A percentile compares a stretch with the other conserved stretches of the same genome.
Evolutionary conservation across 2,329 filamentous ascomycete genomes (phyloP).

Genomic region (Epichloe gansuensis): DNA sequence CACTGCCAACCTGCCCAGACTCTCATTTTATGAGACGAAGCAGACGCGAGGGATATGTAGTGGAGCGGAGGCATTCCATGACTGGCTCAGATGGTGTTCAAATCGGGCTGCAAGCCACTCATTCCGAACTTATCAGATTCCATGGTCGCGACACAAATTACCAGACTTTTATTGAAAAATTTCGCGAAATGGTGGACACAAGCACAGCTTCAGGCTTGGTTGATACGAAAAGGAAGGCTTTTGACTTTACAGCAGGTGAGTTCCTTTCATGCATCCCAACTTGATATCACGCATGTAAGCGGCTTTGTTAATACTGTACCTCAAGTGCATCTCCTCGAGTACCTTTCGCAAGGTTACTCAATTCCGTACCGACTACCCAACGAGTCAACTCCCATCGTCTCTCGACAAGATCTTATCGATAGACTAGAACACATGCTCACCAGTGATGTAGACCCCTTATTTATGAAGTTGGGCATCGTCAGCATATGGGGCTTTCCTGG

Average conservation of each 20-base stretch:
- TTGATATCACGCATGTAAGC: not conserved
- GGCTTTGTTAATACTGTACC: not conserved
- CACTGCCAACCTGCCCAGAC: constrained; percentile 10
- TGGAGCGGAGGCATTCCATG: constrained; percentile 14
- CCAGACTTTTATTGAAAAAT: constrained; percentile 11
- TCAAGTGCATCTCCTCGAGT: constrained; percentile 10
- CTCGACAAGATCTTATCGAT: constrained; percentile 10
- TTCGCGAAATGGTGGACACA: constrained; percentile 12
- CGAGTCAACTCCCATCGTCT: constrained; percentile 7
- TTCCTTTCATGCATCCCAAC: not conserved
- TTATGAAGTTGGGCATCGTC: constrained; percentile 10
- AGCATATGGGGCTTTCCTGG: constrained; percentile 13
- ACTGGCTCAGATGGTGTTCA: constrained; percentile 14
- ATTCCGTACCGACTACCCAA: constrained; percentile 10
- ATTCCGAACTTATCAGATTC: constrained; percentile 14
- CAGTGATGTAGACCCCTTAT: constrained; percentile 3
- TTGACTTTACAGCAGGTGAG: constrained; percentile 10
- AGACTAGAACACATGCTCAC: constrained; percentile 10
- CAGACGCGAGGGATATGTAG: constrained; percentile 13
- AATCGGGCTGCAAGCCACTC: constrained; percentile 11
- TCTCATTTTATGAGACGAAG: constrained; percentile 17
- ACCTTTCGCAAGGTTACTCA: constrained; percentile 9
- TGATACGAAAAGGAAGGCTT: constrained; percentile 11
- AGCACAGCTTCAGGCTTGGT: constrained; percentile 7
- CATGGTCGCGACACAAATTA: constrained; percentile 15